Conservation (phyloP, 495 filamentous ascomycete species). For the Penicillium waksmanii region DNA sequence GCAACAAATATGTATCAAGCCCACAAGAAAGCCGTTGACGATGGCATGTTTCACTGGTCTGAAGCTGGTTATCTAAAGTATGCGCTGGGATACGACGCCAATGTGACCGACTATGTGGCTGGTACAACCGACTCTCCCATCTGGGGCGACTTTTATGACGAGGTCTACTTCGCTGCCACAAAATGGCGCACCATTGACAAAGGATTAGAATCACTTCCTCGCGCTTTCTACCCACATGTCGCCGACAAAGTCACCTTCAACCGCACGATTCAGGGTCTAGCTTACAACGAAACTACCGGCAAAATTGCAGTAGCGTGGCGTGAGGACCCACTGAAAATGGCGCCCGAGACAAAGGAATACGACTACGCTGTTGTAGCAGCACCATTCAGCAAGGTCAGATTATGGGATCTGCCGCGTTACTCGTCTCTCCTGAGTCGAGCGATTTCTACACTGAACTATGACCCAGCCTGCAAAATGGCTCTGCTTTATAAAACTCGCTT, state of each 20-base stretch:
- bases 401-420: conserved; percentile 56
- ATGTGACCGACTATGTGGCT: conserved; percentile 57
- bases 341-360: conserved; percentile 53
- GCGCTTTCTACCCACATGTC: conserved; percentile 64
- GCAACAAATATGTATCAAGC: conserved; percentile 66
- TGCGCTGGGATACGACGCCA: conserved; percentile 54
- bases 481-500: conserved; percentile 67
- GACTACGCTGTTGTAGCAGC: conserved; percentile 68
- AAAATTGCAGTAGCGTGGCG: conserved; percentile 55
- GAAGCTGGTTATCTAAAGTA: conserved; percentile 66
- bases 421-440: conserved; percentile 58
- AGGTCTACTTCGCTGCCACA: conserved; percentile 61
- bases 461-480: conserved; percentile 64
- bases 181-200: conserved; percentile 69
- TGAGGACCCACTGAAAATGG: conserved; percentile 41
- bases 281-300: conserved; percentile 41
- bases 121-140: conserved; percentile 27
- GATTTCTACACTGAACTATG: conserved; percentile 62
- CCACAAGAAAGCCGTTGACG: conserved; percentile 51
- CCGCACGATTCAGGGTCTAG: conserved; percentile 52
- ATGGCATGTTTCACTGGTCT: conserved; percentile 55
- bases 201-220: conserved; percentile 60
- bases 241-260: conserved; percentile 56
- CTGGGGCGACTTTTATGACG: conserved; percentile 46
- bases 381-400: conserved; percentile 62